Evolutionary conservation across 208 protist genomes (phyloP).

Genomic region (Naegleria lovaniensis): DNA sequence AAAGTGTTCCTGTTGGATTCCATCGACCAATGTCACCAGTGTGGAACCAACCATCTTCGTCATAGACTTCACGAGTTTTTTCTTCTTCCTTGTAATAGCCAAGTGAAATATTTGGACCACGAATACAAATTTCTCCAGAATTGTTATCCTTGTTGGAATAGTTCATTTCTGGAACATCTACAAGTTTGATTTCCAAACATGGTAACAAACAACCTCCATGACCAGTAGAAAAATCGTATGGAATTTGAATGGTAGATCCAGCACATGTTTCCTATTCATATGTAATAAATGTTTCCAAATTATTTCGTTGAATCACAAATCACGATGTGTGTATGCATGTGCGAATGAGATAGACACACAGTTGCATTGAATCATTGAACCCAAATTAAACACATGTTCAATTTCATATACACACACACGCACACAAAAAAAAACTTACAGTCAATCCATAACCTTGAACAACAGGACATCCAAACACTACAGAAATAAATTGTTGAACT

Average conservation of each 20-base stretch:
- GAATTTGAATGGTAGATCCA: neutral
- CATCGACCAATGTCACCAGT: slow-evolving; percentile 66
- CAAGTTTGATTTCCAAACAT: slow-evolving; percentile 55
- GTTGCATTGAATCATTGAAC: slow-evolving; percentile 19
- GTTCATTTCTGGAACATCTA: slow-evolving; percentile 62
- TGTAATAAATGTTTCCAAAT: slow-evolving; percentile 14
- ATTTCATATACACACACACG: neutral
- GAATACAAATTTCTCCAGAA: slow-evolving; percentile 55
- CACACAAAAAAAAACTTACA: neutral
- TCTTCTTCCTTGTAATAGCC: slow-evolving; percentile 61
- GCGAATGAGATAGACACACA: slow-evolving; percentile 31
- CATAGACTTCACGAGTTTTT: slow-evolving; percentile 45
- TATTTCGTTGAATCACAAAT: slow-evolving; percentile 7
- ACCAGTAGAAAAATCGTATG: slow-evolving; percentile 3
- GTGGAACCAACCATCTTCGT: slow-evolving; percentile 67
- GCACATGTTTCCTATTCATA: neutral
- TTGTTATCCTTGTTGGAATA: slow-evolving; percentile 49
- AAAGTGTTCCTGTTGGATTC: slow-evolving; percentile 46
- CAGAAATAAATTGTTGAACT: slow-evolving; percentile 33
- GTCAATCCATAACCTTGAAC: slow-evolving; percentile 72
- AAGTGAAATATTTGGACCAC: slow-evolving; percentile 52
- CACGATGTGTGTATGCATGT: slow-evolving; percentile 37
- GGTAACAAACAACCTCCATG: slow-evolving; percentile 42
- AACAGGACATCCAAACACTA: slow-evolving; percentile 36
- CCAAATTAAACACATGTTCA: slow-evolving; percentile 19